Base-by-base conservation (phyloP, 2,329 filamentous ascomycete species). In the Penicillium verrucosum region DNA sequence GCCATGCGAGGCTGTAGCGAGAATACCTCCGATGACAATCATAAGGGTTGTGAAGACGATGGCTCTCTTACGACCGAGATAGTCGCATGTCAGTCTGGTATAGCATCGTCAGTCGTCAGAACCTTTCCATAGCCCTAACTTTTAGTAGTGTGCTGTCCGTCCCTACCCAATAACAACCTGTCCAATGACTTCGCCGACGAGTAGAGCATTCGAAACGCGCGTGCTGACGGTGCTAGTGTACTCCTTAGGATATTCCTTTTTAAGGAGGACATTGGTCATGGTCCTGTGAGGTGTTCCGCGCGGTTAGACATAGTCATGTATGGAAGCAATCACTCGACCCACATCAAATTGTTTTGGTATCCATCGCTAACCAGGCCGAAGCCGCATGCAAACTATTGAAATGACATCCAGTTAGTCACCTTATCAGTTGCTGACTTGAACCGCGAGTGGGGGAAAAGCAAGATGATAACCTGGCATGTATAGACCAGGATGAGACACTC, bases 1-100 rank as follows among this genome's bases (percentile, higher is more conserved):
- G 10, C 79, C 79, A 54, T 78, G 68, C 0, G 77, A 70, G 4
- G 77, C 79, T 0, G 76, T 77, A 1, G 78, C 78, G 18, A 81
- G 58, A 27, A 80, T 73, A 2, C 77, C 73, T 5, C 79, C 78
- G 40, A 80, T 52, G 8, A 80, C 75, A n/a, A 81, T 73, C 68
- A 79, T 75, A 1, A 72, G 38, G 0, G 79, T 80, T 0, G 79
- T 79, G 14, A 74, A 67, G 30, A 81, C 64, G 41, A 80, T 80
- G 25, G 77, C 79, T 12, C 69, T 71, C 46, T 78, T 78, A 5
- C 78, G 75, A 9, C 79, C 78, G 9, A 80, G 65, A 36, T 74
- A 75, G 64, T 81, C 79, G 57, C 77, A 78, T 27, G 73, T 76
- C 41, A 79, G 44, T 8, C 68, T 69, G 25, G 32, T 18, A 21